phyloP scores from a whole-genome alignment of 192 early-diverging fungal species.

The Coemansia sp. region DNA sequence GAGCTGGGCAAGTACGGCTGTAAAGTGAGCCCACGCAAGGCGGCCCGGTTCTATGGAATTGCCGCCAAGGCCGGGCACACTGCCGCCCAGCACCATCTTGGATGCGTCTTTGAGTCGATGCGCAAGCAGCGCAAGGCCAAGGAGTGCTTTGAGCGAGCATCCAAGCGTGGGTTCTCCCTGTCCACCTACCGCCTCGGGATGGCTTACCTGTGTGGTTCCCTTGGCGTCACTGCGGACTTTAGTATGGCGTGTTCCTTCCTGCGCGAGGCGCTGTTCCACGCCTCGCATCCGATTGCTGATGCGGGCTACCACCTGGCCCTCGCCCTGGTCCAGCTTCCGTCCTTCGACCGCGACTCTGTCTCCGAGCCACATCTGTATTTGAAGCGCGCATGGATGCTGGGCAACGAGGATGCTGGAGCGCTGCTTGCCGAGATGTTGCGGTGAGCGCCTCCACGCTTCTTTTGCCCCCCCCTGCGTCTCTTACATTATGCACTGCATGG shows the following conservation, averaged over 20 bases:
- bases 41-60: conserved; percentile 23
- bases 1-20: conserved; percentile 48
- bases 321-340: conserved; percentile 45
- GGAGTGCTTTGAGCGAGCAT: conserved; percentile 39
- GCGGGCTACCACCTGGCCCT: conserved; percentile 41
- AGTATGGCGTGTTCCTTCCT: conserved; percentile 46
- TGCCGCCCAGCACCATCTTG: conserved; percentile 35
- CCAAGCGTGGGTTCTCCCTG: conserved; percentile 31
- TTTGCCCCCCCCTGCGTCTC: too few species aligned
- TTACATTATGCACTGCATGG: too few species aligned
- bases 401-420: conserved; percentile 36
- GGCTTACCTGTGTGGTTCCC: conserved; percentile 39
- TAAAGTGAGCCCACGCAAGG: conserved; percentile 28
- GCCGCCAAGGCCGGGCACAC: conserved; percentile 30
- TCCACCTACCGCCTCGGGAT: conserved; percentile 41
- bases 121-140: conserved; percentile 28
- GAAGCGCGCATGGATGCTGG: conserved; percentile 44
- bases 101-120: conserved; percentile 20
- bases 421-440: conserved; percentile 37
- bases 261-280: conserved; percentile 40
- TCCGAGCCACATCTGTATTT: conserved; percentile 44
- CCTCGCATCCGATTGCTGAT: conserved; percentile 45
- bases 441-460: too few species aligned
- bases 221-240: conserved; percentile 42
- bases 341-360: conserved; percentile 27